These are phyloP conservation scores for Lachnellula occidentalis DNA, from an alignment of 2,329 filamentous ascomycete genomes.

Conservation along the genomic window DNA sequence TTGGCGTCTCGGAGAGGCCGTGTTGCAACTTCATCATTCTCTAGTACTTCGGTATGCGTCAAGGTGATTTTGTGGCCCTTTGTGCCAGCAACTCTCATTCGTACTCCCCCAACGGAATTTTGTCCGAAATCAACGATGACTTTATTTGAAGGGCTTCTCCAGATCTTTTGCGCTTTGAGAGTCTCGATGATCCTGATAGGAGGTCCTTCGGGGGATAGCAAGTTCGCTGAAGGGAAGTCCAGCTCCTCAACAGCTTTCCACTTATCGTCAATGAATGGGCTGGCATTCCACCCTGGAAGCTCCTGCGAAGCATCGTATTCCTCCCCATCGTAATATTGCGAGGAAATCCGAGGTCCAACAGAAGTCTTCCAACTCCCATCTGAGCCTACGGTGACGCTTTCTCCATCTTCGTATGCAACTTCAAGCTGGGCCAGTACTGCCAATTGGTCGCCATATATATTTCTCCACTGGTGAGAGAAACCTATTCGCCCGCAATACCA, in stretches of 20 bases:
- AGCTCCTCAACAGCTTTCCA: conserved; percentile 32
- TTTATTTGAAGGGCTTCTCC: conserved; percentile 37
- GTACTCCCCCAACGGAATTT: conserved; percentile 49
- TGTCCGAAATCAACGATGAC: conserved; percentile 51
- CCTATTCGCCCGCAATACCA: conserved; percentile 42
- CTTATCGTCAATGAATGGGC: conserved; percentile 20
- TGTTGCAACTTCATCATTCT: conserved; percentile 37
- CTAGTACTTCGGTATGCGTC: conserved; percentile 40
- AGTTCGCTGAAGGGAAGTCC: conserved; percentile 24
- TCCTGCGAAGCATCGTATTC: conserved; percentile 39
- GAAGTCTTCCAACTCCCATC: conserved; percentile 36
- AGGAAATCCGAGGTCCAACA: conserved; percentile 31
- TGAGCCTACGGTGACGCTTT: conserved; percentile 28
- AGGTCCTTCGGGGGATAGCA: conserved; percentile 38
- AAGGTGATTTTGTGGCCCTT: conserved; percentile 38
- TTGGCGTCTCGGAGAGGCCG: conserved; percentile 37
- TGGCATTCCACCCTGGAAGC: conserved; percentile 24
- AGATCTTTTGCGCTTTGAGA: conserved; percentile 34
- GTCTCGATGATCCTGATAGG: conserved; percentile 37
- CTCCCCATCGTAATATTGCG: conserved; percentile 47
- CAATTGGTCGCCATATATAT: conserved; percentile 37
- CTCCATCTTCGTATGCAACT: conserved; percentile 32
- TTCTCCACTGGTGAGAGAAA: conserved; percentile 29
- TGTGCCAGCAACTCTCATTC: conserved; percentile 34
- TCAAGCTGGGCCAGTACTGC: conserved; percentile 37